Evolutionary conservation across 2,329 filamentous ascomycete genomes (phyloP), one percentile per base, ranked within the genome.

Genomic region (Neopestalotiopsis clavispora): DNA sequence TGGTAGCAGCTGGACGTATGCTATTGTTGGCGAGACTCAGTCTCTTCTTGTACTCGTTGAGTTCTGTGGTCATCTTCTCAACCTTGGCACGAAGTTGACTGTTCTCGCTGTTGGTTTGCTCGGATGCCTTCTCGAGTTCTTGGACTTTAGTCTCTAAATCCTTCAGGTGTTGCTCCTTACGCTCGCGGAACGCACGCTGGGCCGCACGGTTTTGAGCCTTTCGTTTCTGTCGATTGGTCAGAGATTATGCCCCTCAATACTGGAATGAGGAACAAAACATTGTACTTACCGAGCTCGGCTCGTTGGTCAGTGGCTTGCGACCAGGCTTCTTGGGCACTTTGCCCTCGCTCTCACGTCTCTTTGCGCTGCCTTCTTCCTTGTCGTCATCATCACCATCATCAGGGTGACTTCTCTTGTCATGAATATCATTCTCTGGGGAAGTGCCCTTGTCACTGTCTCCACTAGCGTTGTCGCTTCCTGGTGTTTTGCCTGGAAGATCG

Each of bases 191-290:
- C 6, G 95, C 95, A 69, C 95, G 90, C 81, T 98, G 95, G 4
- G 95, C 95, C 12, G 95, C 95, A 73, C 95, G 90, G 74, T 98
- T 98, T 78, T 98, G 95, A 10, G 96, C 96, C 84, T 99, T 99
- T 75, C 94, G 92, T 83, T 97, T 97, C 94, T 97, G 76, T 61
- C 10, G 49, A 57, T 42, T 61, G 69, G 73, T 80, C 74, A 80
- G 77, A 71, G 28, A 52, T 28, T n/a, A 40, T 10, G 34, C 10
- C 10, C 34, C 10, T 38, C 10, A 38, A 38, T 7, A 38, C 6
- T 38, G 34, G 10, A 38, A 38, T 7, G 4, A 38, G 34, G 10
- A 38, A 38, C 34, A 38, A 38, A 10, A 7, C 34, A 38, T 38
- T 38, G 34, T 38, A 89, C 95, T 85, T 90, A 98, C 95, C 74